These are phyloP conservation scores for Pseudognaphalium luteoalbum DNA, from an alignment of 129 eudicot genomes.

Conservation along the genomic window DNA sequence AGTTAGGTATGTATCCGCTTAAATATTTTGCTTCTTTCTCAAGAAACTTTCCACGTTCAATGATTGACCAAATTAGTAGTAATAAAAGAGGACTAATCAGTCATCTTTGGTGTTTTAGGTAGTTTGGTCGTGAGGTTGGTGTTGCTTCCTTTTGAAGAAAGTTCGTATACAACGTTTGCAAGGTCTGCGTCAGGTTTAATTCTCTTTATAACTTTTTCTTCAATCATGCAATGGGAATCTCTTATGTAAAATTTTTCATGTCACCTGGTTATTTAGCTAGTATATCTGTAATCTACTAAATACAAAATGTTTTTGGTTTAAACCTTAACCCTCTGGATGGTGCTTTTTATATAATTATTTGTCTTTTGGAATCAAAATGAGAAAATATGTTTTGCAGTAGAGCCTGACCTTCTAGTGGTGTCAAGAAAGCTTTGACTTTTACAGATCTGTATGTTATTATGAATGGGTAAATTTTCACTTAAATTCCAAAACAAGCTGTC, in stretches of 20 bases:
- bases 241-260: not conserved
- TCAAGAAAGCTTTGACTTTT: not conserved
- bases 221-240: constrained; percentile 11
- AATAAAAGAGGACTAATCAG: constrained; percentile 12
- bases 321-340: not conserved
- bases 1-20: constrained; percentile 57
- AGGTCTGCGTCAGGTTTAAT: constrained; percentile 96
- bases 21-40: constrained; percentile 12
- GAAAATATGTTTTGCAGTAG: not conserved
- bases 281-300: not conserved
- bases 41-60: not conserved
- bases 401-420: constrained; percentile 15
- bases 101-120: constrained; percentile 54
- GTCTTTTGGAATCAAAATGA: not conserved
- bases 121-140: constrained; percentile 97
- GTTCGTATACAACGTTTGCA: constrained; percentile 96
- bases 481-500: not conserved
- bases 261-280: not conserved
- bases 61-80: not conserved
- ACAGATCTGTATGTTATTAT: constrained; percentile 7
- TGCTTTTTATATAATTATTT: not conserved
- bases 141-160: constrained; percentile 97
- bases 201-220: constrained; percentile 32
- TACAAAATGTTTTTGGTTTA: constrained; percentile 12
- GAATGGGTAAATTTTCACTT: constrained; percentile 1